Conservation (phyloP, 2,329 filamentous ascomycete genomes). For the Gliomastix tumulicola region DNA sequence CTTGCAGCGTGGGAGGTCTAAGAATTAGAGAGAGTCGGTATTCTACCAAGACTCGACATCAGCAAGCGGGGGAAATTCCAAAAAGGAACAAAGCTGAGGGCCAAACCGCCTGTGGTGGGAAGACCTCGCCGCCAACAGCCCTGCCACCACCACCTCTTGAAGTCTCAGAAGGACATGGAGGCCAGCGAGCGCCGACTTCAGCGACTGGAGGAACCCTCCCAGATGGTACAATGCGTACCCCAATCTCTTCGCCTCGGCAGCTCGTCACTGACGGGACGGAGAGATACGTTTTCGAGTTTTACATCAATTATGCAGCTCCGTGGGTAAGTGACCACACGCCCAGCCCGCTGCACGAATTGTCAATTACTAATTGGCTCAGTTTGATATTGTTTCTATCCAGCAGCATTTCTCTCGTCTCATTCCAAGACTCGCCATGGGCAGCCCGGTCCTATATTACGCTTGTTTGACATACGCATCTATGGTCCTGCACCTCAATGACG, state of each 20-base stretch:
- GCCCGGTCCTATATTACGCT: slow-evolving; percentile 2
- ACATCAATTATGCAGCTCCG: neutral
- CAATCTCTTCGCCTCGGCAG: no score
- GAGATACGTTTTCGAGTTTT: neutral
- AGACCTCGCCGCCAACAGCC: neutral
- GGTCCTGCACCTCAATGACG: neutral
- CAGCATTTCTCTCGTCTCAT: neutral
- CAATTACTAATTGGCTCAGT: no score
- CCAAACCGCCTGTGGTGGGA: neutral
- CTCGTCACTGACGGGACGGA: neutral
- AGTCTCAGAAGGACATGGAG: neutral
- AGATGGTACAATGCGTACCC: neutral
- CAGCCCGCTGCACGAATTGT: neutral
- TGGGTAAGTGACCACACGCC: neutral
- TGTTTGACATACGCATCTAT: slow-evolving; percentile 3
- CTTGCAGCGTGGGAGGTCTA: neutral
- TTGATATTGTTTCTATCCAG: neutral
- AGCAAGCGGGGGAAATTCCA: no score
- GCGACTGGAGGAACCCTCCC: neutral
- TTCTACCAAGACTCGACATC: neutral
- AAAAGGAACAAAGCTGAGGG: no score
- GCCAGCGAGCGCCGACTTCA: neutral
- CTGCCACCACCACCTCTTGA: neutral
- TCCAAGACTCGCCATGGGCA: neutral
- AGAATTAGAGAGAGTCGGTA: neutral